Conservation (phyloP, 2,329 filamentous ascomycete species). For the Colletotrichum lini region DNA sequence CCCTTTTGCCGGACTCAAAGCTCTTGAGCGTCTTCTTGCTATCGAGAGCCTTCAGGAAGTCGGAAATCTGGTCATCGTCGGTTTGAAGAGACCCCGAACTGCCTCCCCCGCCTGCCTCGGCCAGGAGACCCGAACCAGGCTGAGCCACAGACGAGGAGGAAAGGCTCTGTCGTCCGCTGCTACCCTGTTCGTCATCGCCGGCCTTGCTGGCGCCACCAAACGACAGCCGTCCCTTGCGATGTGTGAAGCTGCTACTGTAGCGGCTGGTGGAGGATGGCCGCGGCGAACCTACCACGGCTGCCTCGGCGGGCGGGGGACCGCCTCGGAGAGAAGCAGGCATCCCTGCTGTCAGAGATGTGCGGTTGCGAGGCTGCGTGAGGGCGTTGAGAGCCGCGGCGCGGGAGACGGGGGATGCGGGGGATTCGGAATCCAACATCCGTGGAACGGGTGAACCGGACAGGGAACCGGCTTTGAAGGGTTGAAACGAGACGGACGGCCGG, state of each 20-base stretch:
- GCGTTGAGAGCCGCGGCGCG: constrained; percentile 64
- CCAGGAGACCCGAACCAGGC: constrained; percentile 84
- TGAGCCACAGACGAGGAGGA: constrained; percentile 79
- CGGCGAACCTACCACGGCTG: constrained; percentile 81
- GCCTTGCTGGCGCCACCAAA: constrained; percentile 79
- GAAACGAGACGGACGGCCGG: constrained; percentile 89
- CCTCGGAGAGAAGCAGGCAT: constrained; percentile 82
- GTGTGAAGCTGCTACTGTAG: constrained; percentile 95
- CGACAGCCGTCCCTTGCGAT: constrained; percentile 84
- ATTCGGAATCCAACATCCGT: constrained; percentile 63
- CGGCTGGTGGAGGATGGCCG: constrained; percentile 83
- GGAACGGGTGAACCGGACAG: constrained; percentile 87
- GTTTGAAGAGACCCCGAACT: constrained; percentile 77
- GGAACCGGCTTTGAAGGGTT: constrained; percentile 96
- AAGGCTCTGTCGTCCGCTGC: constrained; percentile 85
- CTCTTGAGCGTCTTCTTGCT: constrained; percentile 88
- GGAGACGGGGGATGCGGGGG: constrained; percentile 68
- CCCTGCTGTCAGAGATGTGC: constrained; percentile 80
- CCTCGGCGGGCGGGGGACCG: constrained; percentile 73
- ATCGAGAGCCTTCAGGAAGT: constrained; percentile 91
- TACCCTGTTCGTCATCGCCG: constrained; percentile 79
- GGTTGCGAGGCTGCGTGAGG: constrained; percentile 74
- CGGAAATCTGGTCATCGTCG: constrained; percentile 93
- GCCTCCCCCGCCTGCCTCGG: constrained; percentile 77
- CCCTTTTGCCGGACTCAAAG: constrained; percentile 78